A percentile compares a stretch with the other conserved stretches of the same genome.
Conservation (phyloP, 257 asterid genomes). For the Cynanchum wilfordii region DNA sequence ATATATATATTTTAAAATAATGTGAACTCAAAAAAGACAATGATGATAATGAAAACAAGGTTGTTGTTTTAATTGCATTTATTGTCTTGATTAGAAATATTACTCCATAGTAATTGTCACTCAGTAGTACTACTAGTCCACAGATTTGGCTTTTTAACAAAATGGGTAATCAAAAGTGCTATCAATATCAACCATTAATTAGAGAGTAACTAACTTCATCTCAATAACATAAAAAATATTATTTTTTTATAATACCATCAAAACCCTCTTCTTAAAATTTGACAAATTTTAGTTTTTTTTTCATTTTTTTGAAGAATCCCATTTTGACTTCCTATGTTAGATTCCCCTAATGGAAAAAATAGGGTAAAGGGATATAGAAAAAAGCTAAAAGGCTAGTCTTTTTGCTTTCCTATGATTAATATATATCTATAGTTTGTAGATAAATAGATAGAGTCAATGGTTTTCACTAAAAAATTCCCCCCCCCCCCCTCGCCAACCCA, state of each 20-base stretch:
- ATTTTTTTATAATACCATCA: too few species aligned
- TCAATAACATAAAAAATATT: not conserved
- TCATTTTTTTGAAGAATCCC: not conserved
- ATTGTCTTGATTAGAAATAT: constrained; percentile 24
- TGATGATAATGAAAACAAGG: constrained; percentile 26
- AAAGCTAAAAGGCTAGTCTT: constrained; percentile 4
- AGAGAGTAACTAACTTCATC: constrained; percentile 4
- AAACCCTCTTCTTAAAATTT: too few species aligned
- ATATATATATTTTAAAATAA: constrained; percentile 5
- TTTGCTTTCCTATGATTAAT: constrained; percentile 6
- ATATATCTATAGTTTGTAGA: too few species aligned
- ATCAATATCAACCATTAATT: constrained; percentile 17
- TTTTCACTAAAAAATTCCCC: not conserved
- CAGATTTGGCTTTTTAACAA: constrained; percentile 16
- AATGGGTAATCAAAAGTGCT: constrained; percentile 13
- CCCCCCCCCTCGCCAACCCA: too few species aligned
- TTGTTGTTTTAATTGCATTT: constrained; percentile 14
- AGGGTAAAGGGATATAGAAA: not conserved
- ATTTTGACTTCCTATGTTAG: constrained; percentile 14
- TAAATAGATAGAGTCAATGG: constrained; percentile 5
- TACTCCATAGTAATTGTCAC: too few species aligned
- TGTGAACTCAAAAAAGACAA: constrained; percentile 17
- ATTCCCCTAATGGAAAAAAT: not conserved
- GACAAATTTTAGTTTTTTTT: too few species aligned
- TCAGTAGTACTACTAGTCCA: not conserved